phyloP scores from a whole-genome alignment of 805 yeast genomes.

The Metschnikowia colocasiae region DNA sequence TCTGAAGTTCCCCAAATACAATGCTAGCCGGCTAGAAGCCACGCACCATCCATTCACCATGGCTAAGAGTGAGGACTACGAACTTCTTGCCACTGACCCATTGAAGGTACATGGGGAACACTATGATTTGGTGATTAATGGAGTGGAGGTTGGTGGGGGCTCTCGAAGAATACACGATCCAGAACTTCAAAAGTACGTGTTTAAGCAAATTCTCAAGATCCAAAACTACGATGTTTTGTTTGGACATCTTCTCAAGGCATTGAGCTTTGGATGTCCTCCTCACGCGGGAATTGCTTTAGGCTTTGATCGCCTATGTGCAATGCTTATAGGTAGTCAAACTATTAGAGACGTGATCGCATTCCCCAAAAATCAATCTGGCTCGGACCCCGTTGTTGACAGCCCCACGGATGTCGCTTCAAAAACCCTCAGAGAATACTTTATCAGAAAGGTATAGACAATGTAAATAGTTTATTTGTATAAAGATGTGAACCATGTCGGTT shows the following conservation, averaged over 20 bases:
- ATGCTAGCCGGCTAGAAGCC: slow-evolving; percentile 46
- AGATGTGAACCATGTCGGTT: background rate
- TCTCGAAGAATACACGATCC: slow-evolving; percentile 92
- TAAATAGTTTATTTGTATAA: background rate
- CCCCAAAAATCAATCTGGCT: slow-evolving; percentile 88
- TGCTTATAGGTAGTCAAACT: slow-evolving; percentile 71
- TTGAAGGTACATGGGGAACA: slow-evolving; percentile 79
- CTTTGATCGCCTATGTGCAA: slow-evolving; percentile 88
- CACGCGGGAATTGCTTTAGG: slow-evolving; percentile 98
- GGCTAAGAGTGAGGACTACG: slow-evolving; percentile 71
- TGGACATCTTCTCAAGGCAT: slow-evolving; percentile 81
- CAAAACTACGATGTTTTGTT: slow-evolving; percentile 58
- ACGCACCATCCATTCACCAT: slow-evolving; percentile 98
- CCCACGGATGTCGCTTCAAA: slow-evolving; percentile 62
- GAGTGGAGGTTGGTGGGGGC: slow-evolving; percentile 97
- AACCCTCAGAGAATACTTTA: slow-evolving; percentile 53
- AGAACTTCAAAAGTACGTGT: slow-evolving; percentile 66
- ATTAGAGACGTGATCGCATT: slow-evolving; percentile 94
- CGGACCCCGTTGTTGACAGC: slow-evolving; percentile 82
- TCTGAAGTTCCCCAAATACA: slow-evolving; percentile 59
- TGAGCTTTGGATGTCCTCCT: slow-evolving; percentile 93
- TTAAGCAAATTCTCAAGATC: slow-evolving; percentile 61
- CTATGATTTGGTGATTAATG: slow-evolving; percentile 90
- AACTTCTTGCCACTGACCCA: slow-evolving; percentile 50
- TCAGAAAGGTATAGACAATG: slow-evolving; percentile 20